These are phyloP conservation scores for Epichloe sp. DNA, from an alignment of 2,329 filamentous ascomycete species.

Conservation along the genomic window DNA sequence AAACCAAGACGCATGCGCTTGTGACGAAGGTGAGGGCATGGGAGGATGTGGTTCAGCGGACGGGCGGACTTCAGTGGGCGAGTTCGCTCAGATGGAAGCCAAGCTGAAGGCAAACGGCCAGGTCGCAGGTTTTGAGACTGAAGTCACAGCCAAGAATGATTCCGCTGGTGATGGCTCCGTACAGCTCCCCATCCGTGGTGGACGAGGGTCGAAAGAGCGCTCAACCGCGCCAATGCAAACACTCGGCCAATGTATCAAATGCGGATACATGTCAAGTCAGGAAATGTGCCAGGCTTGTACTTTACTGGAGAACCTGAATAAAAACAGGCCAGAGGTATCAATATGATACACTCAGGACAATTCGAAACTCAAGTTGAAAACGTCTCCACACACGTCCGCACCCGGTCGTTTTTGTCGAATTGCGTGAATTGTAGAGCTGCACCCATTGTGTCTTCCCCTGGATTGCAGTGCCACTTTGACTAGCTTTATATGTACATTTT, in stretches of 20 bases:
- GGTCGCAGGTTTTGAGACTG: conserved; percentile 17
- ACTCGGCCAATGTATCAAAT: conserved; percentile 71
- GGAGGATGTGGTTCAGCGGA: conserved; percentile 61
- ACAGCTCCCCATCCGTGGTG: conserved; percentile 20
- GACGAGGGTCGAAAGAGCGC: conserved; percentile 15
- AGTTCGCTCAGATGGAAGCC: conserved; percentile 74
- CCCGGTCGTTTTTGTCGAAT: neutral
- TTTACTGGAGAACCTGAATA: conserved; percentile 82
- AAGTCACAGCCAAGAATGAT: conserved; percentile 16
- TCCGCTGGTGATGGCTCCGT: conserved; percentile 15
- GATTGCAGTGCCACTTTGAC: neutral
- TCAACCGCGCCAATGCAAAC: conserved; percentile 45
- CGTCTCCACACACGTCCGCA: neutral
- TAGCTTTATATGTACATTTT: conserved; percentile 9
- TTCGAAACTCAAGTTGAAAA: neutral
- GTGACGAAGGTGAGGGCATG: conserved; percentile 24
- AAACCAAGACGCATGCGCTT: conserved; percentile 21
- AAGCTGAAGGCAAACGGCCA: conserved; percentile 11
- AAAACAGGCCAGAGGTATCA: conserved; percentile 49
- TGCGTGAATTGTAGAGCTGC: neutral
- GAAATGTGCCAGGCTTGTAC: conserved; percentile 87
- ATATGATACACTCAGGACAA: conserved; percentile 24
- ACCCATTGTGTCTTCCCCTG: neutral
- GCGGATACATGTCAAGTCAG: conserved; percentile 93
- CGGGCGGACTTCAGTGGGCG: conserved; percentile 53